Percentiles rank a stretch among this genome's conserved stretches.
phyloP scores from a whole-genome alignment of 2,329 filamentous ascomycete species.

The Fusarium sp. region DNA sequence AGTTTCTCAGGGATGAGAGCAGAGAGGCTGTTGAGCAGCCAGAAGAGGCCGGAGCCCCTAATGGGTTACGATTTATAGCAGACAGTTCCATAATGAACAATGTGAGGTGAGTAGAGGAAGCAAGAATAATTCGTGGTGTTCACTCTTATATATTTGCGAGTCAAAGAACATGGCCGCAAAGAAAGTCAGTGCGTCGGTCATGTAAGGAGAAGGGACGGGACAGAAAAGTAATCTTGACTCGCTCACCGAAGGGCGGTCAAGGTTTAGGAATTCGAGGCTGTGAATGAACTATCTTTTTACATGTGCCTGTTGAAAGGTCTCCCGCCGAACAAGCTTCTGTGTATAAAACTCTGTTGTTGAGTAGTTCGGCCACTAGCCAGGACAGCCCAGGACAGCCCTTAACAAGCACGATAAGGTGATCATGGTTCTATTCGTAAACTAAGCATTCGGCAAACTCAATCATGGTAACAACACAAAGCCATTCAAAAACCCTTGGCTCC shows the following conservation, averaged over 20 bases:
- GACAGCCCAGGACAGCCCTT: neutral
- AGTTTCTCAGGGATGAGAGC: neutral
- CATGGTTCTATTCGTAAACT: neutral
- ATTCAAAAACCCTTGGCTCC: slow-evolving; percentile 2
- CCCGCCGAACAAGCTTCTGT: neutral
- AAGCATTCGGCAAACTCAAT: neutral
- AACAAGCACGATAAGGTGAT: slow-evolving; percentile 11
- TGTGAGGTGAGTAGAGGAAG: neutral
- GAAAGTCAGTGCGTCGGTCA: neutral
- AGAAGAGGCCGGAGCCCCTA: slow-evolving; percentile 10
- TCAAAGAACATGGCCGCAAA: neutral
- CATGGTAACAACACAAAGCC: neutral
- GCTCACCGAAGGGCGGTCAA: slow-evolving; percentile 26
- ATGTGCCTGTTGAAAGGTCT: slow-evolving; percentile 3
- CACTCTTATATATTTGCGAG: neutral
- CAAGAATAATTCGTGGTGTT: slow-evolving; percentile 12
- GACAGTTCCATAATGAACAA: slow-evolving; percentile 25
- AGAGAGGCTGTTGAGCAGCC: slow-evolving; percentile 9
- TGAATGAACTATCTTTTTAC: slow-evolving; percentile 1
- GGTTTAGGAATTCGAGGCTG: neutral
- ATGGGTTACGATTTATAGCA: slow-evolving; percentile 23
- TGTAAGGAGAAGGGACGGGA: neutral
- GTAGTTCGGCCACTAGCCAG: neutral
- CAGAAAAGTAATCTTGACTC: neutral
- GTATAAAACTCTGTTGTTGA: neutral